phyloP scores from a whole-genome alignment of 495 filamentous ascomycete genomes.

The Penicillium psychrofluorescens region DNA sequence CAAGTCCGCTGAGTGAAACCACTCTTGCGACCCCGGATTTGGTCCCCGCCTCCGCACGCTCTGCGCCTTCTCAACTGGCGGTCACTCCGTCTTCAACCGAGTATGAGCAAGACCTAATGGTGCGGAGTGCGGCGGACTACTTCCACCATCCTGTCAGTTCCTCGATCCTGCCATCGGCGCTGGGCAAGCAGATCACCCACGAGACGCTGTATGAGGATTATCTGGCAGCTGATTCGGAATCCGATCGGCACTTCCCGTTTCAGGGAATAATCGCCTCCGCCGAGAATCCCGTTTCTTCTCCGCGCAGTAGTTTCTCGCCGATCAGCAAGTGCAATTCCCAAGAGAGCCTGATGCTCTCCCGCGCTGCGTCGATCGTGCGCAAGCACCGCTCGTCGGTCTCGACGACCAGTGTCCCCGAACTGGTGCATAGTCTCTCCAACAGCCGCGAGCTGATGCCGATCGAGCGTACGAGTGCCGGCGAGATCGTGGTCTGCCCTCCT shows the following conservation, averaged over 20 bases:
- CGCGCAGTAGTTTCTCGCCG: constrained; percentile 46
- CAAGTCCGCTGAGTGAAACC: constrained; percentile 22
- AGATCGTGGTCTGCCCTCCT: constrained; percentile 12
- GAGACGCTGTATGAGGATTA: constrained; percentile 46
- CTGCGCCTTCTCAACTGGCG: constrained; percentile 24
- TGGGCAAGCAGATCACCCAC: constrained; percentile 27
- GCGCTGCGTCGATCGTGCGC: constrained; percentile 40
- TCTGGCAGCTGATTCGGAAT: constrained; percentile 36
- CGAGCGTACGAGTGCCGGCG: constrained; percentile 23
- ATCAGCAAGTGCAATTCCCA: constrained; percentile 54
- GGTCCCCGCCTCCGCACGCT: constrained; percentile 30
- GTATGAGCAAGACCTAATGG: constrained; percentile 21
- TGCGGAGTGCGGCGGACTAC: constrained; percentile 23
- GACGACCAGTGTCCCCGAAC: constrained; percentile 48
- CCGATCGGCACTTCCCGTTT: constrained; percentile 38
- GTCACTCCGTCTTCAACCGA: constrained; percentile 27
- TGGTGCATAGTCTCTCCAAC: constrained; percentile 40
- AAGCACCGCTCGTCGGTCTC: constrained; percentile 51
- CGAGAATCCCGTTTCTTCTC: constrained; percentile 29
- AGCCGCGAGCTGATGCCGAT: constrained; percentile 38
- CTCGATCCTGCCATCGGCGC: constrained; percentile 19
- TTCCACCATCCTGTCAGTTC: constrained; percentile 28
- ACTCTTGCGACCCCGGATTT: constrained; percentile 31
- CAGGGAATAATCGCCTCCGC: constrained; percentile 31
- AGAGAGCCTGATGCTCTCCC: constrained; percentile 47